phyloP scores from a whole-genome alignment of 148 eudicot genomes.

The Amaranthus cruentus region DNA sequence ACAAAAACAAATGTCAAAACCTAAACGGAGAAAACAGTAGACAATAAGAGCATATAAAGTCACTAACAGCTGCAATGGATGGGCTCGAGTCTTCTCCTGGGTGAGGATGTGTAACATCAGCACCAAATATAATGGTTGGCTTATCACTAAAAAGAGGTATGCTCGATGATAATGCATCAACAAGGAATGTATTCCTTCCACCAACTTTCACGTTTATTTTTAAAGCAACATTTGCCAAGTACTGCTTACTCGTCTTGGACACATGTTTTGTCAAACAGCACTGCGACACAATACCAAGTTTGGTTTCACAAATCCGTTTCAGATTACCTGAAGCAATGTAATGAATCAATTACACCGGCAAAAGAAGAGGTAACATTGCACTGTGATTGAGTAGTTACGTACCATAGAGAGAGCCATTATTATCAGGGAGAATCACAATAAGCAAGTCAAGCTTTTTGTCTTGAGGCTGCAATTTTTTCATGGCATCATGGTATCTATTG shows the following conservation, averaged over 20 bases:
- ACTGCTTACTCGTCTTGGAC: slow-evolving; percentile 53
- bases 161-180: slow-evolving; percentile 57
- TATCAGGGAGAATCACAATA: slow-evolving; percentile 73
- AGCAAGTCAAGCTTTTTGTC: slow-evolving; percentile 61
- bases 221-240: slow-evolving; percentile 62
- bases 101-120: slow-evolving; percentile 83
- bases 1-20: too few relatives aligned
- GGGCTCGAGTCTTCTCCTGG: slow-evolving; percentile 86
- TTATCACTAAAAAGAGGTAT: slow-evolving; percentile 57
- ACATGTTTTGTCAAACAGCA: slow-evolving; percentile 81
- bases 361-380: background rate
- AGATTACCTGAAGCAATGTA: slow-evolving; percentile 48
- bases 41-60: too few relatives aligned
- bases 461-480: slow-evolving; percentile 41
- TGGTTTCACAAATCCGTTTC: slow-evolving; percentile 83
- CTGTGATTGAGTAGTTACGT: background rate
- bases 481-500: slow-evolving; percentile 54
- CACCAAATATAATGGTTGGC: slow-evolving; percentile 77
- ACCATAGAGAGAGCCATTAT: slow-evolving; percentile 89
- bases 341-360: background rate
- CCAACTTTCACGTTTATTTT: slow-evolving; percentile 79
- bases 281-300: slow-evolving; percentile 76
- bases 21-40: too few relatives aligned
- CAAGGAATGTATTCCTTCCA: slow-evolving; percentile 69
- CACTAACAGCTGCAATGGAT: slow-evolving; percentile 69